Evolutionary conservation across 208 protist species (phyloP).

Genomic region (Herpetomonas tarakana): DNA sequence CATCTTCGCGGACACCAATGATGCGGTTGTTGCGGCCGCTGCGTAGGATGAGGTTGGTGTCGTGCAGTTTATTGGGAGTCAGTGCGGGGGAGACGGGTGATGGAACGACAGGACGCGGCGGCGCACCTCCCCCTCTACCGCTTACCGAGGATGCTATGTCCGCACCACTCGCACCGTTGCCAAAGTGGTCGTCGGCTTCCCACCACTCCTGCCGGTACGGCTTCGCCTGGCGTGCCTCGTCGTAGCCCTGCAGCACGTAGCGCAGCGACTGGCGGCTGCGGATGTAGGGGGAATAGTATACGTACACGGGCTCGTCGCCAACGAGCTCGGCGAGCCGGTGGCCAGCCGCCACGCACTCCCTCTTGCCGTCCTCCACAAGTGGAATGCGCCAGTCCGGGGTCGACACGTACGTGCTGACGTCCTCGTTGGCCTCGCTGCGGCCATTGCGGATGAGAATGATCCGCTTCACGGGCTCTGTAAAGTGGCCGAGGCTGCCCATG

Average conservation of each 20-base stretch:
- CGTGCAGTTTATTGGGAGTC: not conserved
- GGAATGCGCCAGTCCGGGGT: conserved; percentile 91
- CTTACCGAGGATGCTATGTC: too few relatives aligned
- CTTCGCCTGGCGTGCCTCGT: conserved; percentile 30
- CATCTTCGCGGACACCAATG: conserved; percentile 86
- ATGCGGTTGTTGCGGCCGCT: conserved; percentile 45
- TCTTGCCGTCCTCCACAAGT: conserved; percentile 68
- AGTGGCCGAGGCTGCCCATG: conserved; percentile 4
- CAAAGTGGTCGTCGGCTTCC: conserved; percentile 28
- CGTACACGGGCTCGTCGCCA: conserved; percentile 76
- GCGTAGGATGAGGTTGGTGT: conserved; percentile 29
- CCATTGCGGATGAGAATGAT: conserved; percentile 89
- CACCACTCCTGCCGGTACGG: conserved; percentile 25
- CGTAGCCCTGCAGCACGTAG: conserved; percentile 73
- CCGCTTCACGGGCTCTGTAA: conserved; percentile 83
- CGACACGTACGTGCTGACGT: conserved; percentile 58
- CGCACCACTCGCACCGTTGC: too few relatives aligned
- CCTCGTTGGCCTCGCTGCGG: conserved; percentile 67
- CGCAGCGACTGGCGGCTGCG: conserved; percentile 78
- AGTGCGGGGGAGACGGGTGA: not conserved
- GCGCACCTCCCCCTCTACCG: too few relatives aligned
- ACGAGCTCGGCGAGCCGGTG: conserved; percentile 63
- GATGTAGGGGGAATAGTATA: conserved; percentile 91
- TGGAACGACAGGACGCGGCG: not conserved
- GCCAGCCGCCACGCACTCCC: conserved; percentile 64